Evolutionary conservation across 257 asterid genomes (phyloP).

Genomic region (Penstemon davidsonii): DNA sequence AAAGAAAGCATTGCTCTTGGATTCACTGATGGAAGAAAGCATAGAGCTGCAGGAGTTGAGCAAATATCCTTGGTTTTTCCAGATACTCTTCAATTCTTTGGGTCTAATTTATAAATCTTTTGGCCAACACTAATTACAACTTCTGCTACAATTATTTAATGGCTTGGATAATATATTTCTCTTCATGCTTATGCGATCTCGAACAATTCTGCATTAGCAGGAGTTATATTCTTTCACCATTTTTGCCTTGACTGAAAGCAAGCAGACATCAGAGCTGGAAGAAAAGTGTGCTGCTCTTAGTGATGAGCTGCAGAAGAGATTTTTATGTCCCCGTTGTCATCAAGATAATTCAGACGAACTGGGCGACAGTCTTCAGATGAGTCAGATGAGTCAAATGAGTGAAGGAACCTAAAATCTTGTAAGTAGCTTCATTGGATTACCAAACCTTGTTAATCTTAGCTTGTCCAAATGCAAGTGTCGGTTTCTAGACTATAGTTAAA

Average conservation of each 20-base stretch:
- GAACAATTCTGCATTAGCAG: conserved; percentile 24
- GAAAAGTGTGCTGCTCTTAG: conserved; percentile 50
- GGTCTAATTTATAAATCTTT: too few relatives aligned
- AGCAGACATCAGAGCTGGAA: conserved; percentile 65
- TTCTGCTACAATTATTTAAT: too few relatives aligned
- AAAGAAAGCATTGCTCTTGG: too few relatives aligned
- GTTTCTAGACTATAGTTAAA: background rate
- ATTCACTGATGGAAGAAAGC: too few relatives aligned
- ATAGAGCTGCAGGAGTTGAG: too few relatives aligned
- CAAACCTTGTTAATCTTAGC: conserved; percentile 14
- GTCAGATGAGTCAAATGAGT: conserved; percentile 28
- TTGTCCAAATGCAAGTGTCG: background rate
- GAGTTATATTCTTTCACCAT: conserved; percentile 17
- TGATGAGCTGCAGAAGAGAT: conserved; percentile 70
- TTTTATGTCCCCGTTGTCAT: conserved; percentile 60
- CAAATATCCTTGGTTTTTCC: too few relatives aligned
- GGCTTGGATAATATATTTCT: too few relatives aligned
- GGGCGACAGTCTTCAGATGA: conserved; percentile 28
- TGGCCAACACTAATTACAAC: too few relatives aligned
- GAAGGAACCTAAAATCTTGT: conserved; percentile 35
- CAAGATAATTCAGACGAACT: conserved; percentile 65
- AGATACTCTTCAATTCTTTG: too few relatives aligned
- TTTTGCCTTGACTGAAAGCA: conserved; percentile 59
- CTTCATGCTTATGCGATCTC: background rate
- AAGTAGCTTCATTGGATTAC: conserved; percentile 30